Base-by-base conservation (phyloP, 208 protist genomes). In the Trypanosoma melophagium region DNA sequence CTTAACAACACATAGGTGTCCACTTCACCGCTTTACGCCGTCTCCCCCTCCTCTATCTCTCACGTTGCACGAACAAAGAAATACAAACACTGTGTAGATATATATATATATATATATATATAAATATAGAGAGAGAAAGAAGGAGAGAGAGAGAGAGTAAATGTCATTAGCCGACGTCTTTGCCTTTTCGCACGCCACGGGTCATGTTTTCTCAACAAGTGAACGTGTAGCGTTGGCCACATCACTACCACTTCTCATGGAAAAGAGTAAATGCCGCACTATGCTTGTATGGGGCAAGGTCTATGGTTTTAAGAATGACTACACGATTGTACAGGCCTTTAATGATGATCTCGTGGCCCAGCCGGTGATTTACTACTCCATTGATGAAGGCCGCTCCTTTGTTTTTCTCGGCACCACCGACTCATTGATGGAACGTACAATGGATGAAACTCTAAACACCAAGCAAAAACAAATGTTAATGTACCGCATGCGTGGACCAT, bases 201-300 rank as follows among this genome's bases (percentile, higher is more conserved):
- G 83, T n/a, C 78, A 89, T 60, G 57, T 86, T 28, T 94, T 92
- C 72, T 85, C 86, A 3, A 81, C 78, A 0, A 91, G 76, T 50
- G 89, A 95, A 59, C 79, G 83, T 7, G 83, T 90, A 21, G 77
- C 89, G 24, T 81, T 95, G 0, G 73, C 75, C 8, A 91, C 85
- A 22, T 84, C 90, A 1, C 69, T 95, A 7, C 90, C 90, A 19
- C 60, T 93, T 12, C 68, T 95, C 2, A 75, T 83, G 25, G 69
- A 73, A 44, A 81, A 81, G 25, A 81, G 79, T 19, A 93, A 93
- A 76, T 76, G 78, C 45, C 78, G 75, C 21, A 69, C 83, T n/a
- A 61, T 92, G 31, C 60, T 82, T 35, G 53, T 95, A 22, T 95
- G 90, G 87, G 90, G 90, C 3, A 95, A 95, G 53, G 76, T 95